These are phyloP conservation scores for Guadua angustifolia DNA, from an alignment of 176 grass and related monocot species.

Conservation along the genomic window DNA sequence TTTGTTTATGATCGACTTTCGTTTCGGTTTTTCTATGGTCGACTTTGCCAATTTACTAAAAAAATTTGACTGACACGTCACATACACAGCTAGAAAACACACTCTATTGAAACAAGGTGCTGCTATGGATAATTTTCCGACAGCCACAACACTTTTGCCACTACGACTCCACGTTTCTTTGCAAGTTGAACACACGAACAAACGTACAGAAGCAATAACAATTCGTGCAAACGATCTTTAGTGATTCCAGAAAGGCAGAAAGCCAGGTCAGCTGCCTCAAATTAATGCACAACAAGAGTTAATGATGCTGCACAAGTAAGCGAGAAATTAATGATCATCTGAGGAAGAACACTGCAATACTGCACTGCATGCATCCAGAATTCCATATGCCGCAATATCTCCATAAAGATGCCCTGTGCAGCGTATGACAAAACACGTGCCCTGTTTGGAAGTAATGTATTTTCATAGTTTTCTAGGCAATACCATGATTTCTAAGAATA, in stretches of 20 bases:
- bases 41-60: too few relatives aligned
- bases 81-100: too few relatives aligned
- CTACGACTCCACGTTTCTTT: neutral
- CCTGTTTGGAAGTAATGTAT: too few relatives aligned
- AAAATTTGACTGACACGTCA: too few relatives aligned
- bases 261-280: neutral
- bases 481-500: too few relatives aligned
- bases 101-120: too few relatives aligned
- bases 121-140: too few relatives aligned
- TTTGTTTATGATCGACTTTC: too few relatives aligned
- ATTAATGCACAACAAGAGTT: neutral
- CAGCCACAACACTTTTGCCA: neutral
- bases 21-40: too few relatives aligned
- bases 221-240: neutral
- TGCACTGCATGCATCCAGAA: neutral
- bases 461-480: too few relatives aligned
- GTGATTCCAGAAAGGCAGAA: neutral
- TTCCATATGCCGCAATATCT: neutral
- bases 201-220: neutral
- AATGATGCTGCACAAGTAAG: neutral
- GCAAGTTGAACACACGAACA: neutral
- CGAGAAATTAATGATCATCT: neutral
- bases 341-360: slow-evolving; percentile 14
- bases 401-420: neutral
- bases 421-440: slow-evolving; percentile 14